Base-by-base conservation (phyloP, 2,329 filamentous ascomycete species). In the Aspergillus floridensis region DNA sequence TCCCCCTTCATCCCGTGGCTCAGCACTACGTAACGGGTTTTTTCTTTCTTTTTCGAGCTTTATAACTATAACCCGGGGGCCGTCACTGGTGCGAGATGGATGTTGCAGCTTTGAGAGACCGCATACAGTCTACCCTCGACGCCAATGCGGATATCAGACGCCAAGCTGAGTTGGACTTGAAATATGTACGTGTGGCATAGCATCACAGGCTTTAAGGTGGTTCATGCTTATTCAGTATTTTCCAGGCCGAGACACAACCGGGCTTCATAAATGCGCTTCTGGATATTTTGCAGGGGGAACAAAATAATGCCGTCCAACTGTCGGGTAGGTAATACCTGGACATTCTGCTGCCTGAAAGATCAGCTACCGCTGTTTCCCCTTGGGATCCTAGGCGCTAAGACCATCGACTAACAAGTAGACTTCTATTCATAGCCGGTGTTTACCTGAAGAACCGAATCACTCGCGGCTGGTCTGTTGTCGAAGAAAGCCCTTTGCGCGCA, bases 361-460 rank as follows among this genome's bases (percentile, higher is more conserved):
- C 47, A 14, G 35, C 49, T 44, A 58, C 35, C 24, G 49, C 21
- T 58, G 32, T 19, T 35, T 50, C 16, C 65, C 67, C 63, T 61
- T 68, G 62, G 51, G 61, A 53, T 55, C 35, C 59, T 55, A 59
- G 35, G 16, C 38, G 19, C 26, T 11, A 54, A 22, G 19, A 16
- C 19, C 24, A 51, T 19, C 31, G 53, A 57, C 61, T 66, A 62
- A 66, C 58, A 35, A 41, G 19, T 41, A 35, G 24, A 35, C 60
- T 38, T 32, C 60, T 19, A 50, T 63, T 60, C 65, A 48, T 77
- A 97, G 93, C 92, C 72, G 93, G 93, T 73, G 91, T 99, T 69
- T 99, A 98, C 80, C 87, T 98, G 76, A 99, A 99, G 82, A 98
- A 99, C 80, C 90, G 93, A 74, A 90, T 98, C 76, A 93, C 90